Evolutionary conservation across 441 rosid genomes (phyloP), one percentile per base, ranked within the genome.

Genomic region (Erysimum cheiri): DNA sequence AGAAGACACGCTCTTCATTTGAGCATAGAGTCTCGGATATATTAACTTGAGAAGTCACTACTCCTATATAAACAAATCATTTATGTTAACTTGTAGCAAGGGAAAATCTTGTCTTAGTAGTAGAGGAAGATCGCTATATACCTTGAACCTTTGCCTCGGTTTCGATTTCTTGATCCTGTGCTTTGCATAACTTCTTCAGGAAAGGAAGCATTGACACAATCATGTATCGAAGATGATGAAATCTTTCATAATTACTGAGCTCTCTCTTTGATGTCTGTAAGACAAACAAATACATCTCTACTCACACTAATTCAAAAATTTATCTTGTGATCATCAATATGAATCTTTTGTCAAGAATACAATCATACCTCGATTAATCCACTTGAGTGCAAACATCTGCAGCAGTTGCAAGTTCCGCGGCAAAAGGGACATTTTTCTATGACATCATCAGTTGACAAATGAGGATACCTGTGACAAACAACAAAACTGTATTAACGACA

Each of bases 1-100:
- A 95, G 50, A 84, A 95, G 68, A 95, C 79, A 0, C 98, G 87
- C 74, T 95, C 99, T 69, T 88, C 90, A 47, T 71, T 79, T 69
- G 79, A 53, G 77, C 88, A 89, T 14, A 73, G 59, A 59, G 86
- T 79, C 80, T 73, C 68, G 0, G 88, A 80, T 60, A 92, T 62
- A 62, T 78, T 77, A 76, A 80, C 49, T 28, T 72, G 70, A 54
- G 79, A 70, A 75, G 73, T 54, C 65, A 48, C 47, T 57, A 43
- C 13, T 71, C 85, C 89, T 84, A 60, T 2, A 59, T 31, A 6
- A 81, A 47, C 48, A 26, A 35, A 29, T 9, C 33, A 43, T 36
- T 3, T 24, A 31, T 71, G 60, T 29, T 31, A 65, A 14, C 64
- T 44, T 28, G 36, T 35, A 47, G 32, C 39, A 54, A 66, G 24